phyloP scores from a whole-genome alignment of 371 early-diverging fungal genomes.

The Syncephalastrum sp. region DNA sequence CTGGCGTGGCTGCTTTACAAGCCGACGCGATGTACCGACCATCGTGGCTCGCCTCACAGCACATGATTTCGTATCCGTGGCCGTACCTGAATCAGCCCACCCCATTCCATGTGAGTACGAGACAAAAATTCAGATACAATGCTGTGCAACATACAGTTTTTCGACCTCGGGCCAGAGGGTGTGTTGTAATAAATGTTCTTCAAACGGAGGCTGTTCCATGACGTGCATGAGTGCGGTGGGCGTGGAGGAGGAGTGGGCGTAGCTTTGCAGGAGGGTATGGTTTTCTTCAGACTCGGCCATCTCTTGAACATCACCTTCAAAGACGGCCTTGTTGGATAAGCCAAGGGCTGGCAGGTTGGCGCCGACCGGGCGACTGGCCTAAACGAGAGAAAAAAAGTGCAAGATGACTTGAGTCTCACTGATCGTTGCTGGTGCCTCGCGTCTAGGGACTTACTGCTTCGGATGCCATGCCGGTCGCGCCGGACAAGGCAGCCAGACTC shows the following conservation, averaged over 20 bases:
- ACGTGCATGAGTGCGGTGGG: slow-evolving; percentile 52
- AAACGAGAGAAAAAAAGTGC: not conserved
- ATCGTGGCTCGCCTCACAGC: slow-evolving; percentile 71
- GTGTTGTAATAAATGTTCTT: slow-evolving; percentile 83
- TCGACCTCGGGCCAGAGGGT: slow-evolving; percentile 98
- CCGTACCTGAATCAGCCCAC: slow-evolving; percentile 58
- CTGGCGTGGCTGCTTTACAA: slow-evolving; percentile 76
- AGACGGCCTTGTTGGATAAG: slow-evolving; percentile 93
- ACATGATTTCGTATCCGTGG: slow-evolving; percentile 88
- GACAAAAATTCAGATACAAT: slow-evolving; percentile 1
- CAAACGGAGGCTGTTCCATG: slow-evolving; percentile 77
- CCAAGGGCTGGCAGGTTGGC: slow-evolving; percentile 92
- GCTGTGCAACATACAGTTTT: slow-evolving; percentile 61
- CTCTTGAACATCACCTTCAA: slow-evolving; percentile 53
- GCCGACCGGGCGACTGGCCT: slow-evolving; percentile 67
- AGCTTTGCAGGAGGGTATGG: slow-evolving; percentile 48
- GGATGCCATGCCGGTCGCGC: slow-evolving; percentile 33
- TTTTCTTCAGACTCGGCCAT: slow-evolving; percentile 48
- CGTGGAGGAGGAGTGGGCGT: slow-evolving; percentile 51
- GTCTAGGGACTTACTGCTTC: slow-evolving; percentile 32
- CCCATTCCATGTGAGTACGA: not conserved
- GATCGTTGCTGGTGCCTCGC: not conserved
- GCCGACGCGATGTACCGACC: slow-evolving; percentile 79
- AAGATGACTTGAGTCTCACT: no score
- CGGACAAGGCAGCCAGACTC: slow-evolving; percentile 57